Conservation (phyloP, 2,329 filamentous ascomycete species). For the Coniochaeta ligniaria region DNA sequence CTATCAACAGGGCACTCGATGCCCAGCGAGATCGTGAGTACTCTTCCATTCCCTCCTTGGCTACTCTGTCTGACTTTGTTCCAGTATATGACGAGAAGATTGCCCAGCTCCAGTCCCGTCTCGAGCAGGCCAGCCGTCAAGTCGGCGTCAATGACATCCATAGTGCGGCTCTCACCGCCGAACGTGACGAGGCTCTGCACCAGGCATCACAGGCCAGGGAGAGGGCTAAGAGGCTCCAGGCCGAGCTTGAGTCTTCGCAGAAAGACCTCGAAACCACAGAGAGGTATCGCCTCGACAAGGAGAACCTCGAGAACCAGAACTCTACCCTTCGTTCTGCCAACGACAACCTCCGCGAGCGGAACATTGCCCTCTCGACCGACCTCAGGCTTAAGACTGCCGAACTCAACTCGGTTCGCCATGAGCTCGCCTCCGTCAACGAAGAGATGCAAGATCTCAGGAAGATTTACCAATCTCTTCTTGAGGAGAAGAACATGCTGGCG, state of each 20-base stretch:
- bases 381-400: slow-evolving; percentile 1
- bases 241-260: slow-evolving; percentile 22
- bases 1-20: slow-evolving; percentile 34
- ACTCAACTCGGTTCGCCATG: slow-evolving; percentile 21
- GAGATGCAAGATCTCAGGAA: slow-evolving; percentile 38
- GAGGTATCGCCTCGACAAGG: slow-evolving; percentile 26
- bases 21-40: slow-evolving; percentile 51
- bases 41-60: background rate
- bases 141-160: slow-evolving; percentile 55
- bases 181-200: slow-evolving; percentile 58
- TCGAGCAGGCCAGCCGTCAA: slow-evolving; percentile 57
- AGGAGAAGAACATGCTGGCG: slow-evolving; percentile 37
- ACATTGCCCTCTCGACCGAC: background rate
- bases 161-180: slow-evolving; percentile 53
- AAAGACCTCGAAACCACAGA: slow-evolving; percentile 30
- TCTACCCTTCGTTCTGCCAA: slow-evolving; percentile 32
- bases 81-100: slow-evolving; percentile 30
- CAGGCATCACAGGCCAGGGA: slow-evolving; percentile 55
- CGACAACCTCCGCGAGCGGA: slow-evolving; percentile 15
- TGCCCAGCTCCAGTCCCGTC: slow-evolving; percentile 49
- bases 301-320: slow-evolving; percentile 30
- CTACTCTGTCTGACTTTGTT: background rate
- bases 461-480: slow-evolving; percentile 23
- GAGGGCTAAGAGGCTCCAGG: slow-evolving; percentile 27
- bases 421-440: slow-evolving; percentile 36